A percentile compares a stretch with the other conserved stretches of the same genome.
Conservation (phyloP, 345 rosid species). For the Brassica napus region Da-Ae NC_063445.1:13110001-13110500, state of each 20-base stretch:
- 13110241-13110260: too few species aligned
- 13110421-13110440: neutral
- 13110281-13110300: neutral
- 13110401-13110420: neutral
- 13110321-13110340: neutral
- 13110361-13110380: neutral
- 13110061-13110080: slow-evolving; percentile 11
- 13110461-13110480: neutral
- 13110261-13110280: neutral
- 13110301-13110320: neutral
- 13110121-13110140: neutral
- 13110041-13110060: neutral
- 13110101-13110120: slow-evolving; percentile 20
- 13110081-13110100: neutral
- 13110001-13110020: slow-evolving; percentile 9
- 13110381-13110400: neutral
- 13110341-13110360: neutral
- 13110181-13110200: neutral
- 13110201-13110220: neutral
- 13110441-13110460: neutral
- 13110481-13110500: neutral
- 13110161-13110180: neutral
- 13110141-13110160: neutral
- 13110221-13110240: neutral
- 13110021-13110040: slow-evolving; percentile 4